Evolutionary conservation across 1,284 basidiomycete species (phyloP), one percentile per base, ranked within the genome.

Genomic region (Neonothopanus nambi): DNA sequence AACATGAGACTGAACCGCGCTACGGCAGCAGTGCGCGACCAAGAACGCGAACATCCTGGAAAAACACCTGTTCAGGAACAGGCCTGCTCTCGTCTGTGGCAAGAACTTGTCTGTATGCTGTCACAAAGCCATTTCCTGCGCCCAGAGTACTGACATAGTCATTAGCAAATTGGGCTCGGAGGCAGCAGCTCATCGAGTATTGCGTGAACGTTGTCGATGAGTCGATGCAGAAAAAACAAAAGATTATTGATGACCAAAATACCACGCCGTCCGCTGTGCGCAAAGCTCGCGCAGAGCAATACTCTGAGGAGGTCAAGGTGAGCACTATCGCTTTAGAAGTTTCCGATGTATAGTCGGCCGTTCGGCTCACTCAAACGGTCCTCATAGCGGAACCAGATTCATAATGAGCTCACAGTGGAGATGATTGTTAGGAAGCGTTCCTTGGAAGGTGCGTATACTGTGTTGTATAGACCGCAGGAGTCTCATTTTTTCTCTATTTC

Each of bases 1-100:
- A 85, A 82, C 44, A 92, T 92, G 80, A 79, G 93, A 21, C 70
- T 94, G 50, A 95, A 95, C 66, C 83, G 93, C 48, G 89, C 91
- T 12, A 83, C 80, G 56, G 93, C 93, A 2, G 81, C 86, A 59
- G 83, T 89, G 64, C 80, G 91, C 54, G 93, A 95, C 71, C 73
- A 78, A 55, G 84, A 88, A 57, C 77, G 87, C 36, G 65, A 63
- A 53, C 57, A 65, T 61, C 52, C 61, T 59, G 65, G 71, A 37
- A 75, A 73, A 55, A 77, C 75, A 33, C 82, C 70, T 52, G 67
- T 83, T 45, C 81, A 89, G 64, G 83, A 87, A 54, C 84, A 85
- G 63, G 87, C 91, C 59, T 95, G 93, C 68, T 76, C 81, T 17
- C 79, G 84, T 61, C 72, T 95, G 51, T 95, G 93, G 93, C 75